Conservation (phyloP, 2,329 filamentous ascomycete genomes). For the Xylaria polymorpha region DNA sequence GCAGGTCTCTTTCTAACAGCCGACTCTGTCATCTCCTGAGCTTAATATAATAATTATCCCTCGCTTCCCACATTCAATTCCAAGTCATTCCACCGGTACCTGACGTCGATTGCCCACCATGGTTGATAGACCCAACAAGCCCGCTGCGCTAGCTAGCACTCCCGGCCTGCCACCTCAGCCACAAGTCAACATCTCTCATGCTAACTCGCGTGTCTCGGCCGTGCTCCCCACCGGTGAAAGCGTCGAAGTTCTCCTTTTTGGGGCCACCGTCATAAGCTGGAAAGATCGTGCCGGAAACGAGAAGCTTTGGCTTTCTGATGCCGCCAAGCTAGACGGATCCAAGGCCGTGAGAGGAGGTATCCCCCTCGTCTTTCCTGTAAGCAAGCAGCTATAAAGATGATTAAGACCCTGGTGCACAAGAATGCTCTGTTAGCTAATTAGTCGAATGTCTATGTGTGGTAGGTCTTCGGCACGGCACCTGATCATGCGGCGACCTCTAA, state of each 20-base stretch:
- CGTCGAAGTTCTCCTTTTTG: slow-evolving; percentile 86
- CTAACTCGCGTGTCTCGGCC: slow-evolving; percentile 79
- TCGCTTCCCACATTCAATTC: not conserved
- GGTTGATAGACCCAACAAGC: slow-evolving; percentile 89
- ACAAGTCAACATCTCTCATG: slow-evolving; percentile 78
- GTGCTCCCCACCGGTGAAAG: slow-evolving; percentile 87
- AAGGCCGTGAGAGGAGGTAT: slow-evolving; percentile 94
- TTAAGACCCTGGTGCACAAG: not conserved
- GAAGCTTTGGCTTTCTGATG: slow-evolving; percentile 87
- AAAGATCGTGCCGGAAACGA: slow-evolving; percentile 82
- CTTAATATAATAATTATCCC: not conserved
- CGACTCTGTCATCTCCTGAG: not conserved
- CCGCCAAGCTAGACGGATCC: slow-evolving; percentile 82
- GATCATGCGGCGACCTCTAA: slow-evolving; percentile 79
- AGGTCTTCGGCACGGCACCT: slow-evolving; percentile 88
- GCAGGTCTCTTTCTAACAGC: not conserved
- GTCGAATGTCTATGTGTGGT: not conserved
- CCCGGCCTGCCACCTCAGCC: slow-evolving; percentile 79
- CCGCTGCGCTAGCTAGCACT: slow-evolving; percentile 78
- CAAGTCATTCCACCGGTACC: not conserved
- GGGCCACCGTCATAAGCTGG: slow-evolving; percentile 94
- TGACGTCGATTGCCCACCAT: slow-evolving; percentile 53
- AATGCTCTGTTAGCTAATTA: slow-evolving; percentile 16
- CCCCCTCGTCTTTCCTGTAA: slow-evolving; percentile 90
- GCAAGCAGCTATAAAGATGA: slow-evolving; percentile 47